Percentiles rank a stretch among this genome's conserved stretches.
Evolutionary conservation across 2,329 filamentous ascomycete genomes (phyloP).

Genomic region (Lachnellula subtilissima): DNA sequence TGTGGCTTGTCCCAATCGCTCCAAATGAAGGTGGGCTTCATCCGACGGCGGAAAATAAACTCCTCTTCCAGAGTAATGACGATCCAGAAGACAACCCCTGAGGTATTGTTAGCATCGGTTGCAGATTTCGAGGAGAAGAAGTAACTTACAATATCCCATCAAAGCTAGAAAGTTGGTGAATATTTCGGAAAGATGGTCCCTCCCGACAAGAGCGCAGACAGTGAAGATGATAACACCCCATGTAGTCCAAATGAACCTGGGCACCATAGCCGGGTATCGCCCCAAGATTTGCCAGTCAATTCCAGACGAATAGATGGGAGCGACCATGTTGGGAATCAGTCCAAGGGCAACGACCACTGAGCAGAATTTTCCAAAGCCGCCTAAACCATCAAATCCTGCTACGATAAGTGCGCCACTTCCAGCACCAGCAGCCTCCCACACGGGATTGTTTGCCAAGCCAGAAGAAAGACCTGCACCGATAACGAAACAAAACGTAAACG

Average conservation of each 20-base stretch:
- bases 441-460: conserved; percentile 45
- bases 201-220: conserved; percentile 59
- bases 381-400: conserved; percentile 54
- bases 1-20: conserved; percentile 52
- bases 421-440: conserved; percentile 54
- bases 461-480: conserved; percentile 59
- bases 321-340: conserved; percentile 60
- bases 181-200: conserved; percentile 55
- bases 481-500: conserved; percentile 57
- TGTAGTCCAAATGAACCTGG: conserved; percentile 61
- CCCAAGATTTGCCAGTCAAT: conserved; percentile 66
- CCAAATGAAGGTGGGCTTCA: conserved; percentile 50
- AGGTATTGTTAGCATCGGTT: background rate
- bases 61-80: conserved; percentile 59
- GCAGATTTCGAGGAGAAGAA: background rate
- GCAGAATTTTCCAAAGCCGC: conserved; percentile 62
- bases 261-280: conserved; percentile 51
- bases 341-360: conserved; percentile 60
- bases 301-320: conserved; percentile 59
- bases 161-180: conserved; percentile 66
- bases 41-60: conserved; percentile 50
- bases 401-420: conserved; percentile 63
- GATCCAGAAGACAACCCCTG: conserved; percentile 56
- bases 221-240: conserved; percentile 58
- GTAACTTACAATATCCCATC: conserved; percentile 59